These are phyloP conservation scores for Pezizomycotina sp. DNA, from an alignment of 2,329 filamentous ascomycete species.

Conservation along the genomic window DNA sequence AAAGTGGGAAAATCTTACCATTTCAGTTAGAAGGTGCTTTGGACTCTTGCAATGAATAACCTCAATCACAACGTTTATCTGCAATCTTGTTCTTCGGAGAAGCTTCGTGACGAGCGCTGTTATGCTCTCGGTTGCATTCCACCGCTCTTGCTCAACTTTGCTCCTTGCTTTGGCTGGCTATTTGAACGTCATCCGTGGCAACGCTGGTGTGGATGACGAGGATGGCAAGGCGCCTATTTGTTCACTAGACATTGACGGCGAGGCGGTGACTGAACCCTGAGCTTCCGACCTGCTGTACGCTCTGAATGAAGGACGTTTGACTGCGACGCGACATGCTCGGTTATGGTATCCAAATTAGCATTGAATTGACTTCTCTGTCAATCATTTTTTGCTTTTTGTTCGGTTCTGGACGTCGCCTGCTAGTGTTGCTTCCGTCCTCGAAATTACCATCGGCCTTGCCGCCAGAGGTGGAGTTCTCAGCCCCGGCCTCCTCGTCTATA, in stretches of 20 bases:
- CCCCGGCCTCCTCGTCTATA: constrained; percentile 83
- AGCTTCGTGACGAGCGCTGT: constrained; percentile 71
- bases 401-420: constrained; percentile 12
- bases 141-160: constrained; percentile 60
- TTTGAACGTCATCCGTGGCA: no score
- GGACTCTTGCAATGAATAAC: constrained; percentile 97
- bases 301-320: no score
- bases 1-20: constrained; percentile 29
- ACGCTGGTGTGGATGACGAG: no score
- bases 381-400: no score
- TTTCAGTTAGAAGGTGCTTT: constrained; percentile 88
- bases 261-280: no score
- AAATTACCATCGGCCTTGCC: constrained; percentile 21
- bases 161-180: constrained; percentile 13
- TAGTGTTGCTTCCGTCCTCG: constrained; percentile 10
- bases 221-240: no score
- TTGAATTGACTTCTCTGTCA: no score
- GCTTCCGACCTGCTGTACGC: no score
- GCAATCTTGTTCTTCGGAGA: constrained; percentile 74
- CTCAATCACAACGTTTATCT: constrained; percentile 85
- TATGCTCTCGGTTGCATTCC: constrained; percentile 65
- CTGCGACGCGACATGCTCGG: no score
- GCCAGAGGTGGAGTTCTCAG: no score
- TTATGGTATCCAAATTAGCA: no score
- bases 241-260: no score